Conservation (phyloP, 2,329 filamentous ascomycete species). For the Zarea fungicola region DNA sequence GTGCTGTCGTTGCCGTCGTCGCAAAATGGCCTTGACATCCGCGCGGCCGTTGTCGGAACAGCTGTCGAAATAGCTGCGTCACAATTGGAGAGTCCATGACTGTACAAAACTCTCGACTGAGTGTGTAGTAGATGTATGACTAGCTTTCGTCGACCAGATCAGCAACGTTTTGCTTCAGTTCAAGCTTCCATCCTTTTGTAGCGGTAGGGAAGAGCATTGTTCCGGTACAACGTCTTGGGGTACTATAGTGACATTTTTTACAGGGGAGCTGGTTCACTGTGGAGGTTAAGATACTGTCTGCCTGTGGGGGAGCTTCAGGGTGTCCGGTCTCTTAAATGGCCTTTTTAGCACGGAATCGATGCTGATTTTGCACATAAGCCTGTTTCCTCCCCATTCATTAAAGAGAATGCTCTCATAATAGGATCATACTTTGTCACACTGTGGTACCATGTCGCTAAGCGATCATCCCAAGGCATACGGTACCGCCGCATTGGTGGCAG, state of each 20-base stretch:
- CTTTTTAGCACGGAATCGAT: background rate
- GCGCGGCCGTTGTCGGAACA: constrained; percentile 61
- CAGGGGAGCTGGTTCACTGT: too few relatives aligned
- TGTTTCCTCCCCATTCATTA: background rate
- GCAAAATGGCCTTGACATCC: constrained; percentile 27
- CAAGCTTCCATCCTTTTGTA: background rate
- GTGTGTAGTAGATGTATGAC: too few relatives aligned
- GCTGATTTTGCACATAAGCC: background rate
- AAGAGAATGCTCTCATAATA: background rate
- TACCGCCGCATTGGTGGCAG: constrained; percentile 60
- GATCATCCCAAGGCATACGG: constrained; percentile 59
- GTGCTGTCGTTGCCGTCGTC: constrained; percentile 14
- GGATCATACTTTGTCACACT: background rate
- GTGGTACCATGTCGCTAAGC: constrained; percentile 49
- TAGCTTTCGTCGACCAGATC: too few relatives aligned
- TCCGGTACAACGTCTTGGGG: background rate
- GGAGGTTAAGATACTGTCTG: too few relatives aligned
- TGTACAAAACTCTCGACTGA: background rate
- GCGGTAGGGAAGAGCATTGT: constrained; percentile 12
- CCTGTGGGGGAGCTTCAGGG: too few relatives aligned
- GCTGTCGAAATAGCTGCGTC: constrained; percentile 73
- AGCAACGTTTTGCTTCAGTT: too few relatives aligned
- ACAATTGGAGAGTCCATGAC: constrained; percentile 78
- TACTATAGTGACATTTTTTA: background rate
- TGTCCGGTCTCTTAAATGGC: background rate